Evolutionary conservation across 768 basidiomycete genomes (phyloP), one percentile per base, ranked within the genome.

Genomic region (Mycena galericulata): DNA sequence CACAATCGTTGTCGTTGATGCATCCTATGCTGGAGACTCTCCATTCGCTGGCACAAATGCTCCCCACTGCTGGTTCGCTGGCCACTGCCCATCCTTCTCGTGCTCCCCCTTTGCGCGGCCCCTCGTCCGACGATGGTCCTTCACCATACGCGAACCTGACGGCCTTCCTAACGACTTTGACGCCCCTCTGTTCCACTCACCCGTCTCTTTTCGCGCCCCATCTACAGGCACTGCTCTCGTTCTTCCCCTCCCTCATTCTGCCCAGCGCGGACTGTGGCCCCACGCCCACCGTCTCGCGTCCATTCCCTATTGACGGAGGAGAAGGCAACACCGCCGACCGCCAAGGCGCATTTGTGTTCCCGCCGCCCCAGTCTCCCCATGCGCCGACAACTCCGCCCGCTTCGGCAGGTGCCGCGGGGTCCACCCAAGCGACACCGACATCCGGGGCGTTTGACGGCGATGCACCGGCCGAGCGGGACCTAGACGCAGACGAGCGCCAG

Each of bases 1-100:
- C 88, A 1, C 90, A 90, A 40, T 87, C 88, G 0, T 77, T 88
- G 1, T 79, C 87, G 0, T 81, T 94, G 43, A 82, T 94, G 73
- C 87, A 86, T 59, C 89, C 90, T 8, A 92, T 93, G 87, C 90
- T 93, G 56, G 90, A 91, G 62, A 92, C 91, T 4, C 86, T 95
- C 29, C 90, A 91, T 3, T 74, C 83, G 0, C 86, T 93, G 50
- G 77, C 84, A 1, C 79, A 80, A 36, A 75, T 79, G 22, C 78
- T 83, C 36, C 74, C 76, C 26, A 75, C 75, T 27, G 76, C 78
- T 0, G 75, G 78, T 22, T 72, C 76, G 54, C 69, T 75, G 57
- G 67, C 75, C 65, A 68, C 54, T 36, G 49, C 67, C 62, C 64
- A 73, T 70, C 51, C 70, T 29, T 46, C 70, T 51, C 62, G 71